A percentile compares a stretch with the other conserved stretches of the same genome.
phyloP scores from a whole-genome alignment of 2,329 filamentous ascomycete genomes.

The Thielaviopsis euricoi region DNA sequence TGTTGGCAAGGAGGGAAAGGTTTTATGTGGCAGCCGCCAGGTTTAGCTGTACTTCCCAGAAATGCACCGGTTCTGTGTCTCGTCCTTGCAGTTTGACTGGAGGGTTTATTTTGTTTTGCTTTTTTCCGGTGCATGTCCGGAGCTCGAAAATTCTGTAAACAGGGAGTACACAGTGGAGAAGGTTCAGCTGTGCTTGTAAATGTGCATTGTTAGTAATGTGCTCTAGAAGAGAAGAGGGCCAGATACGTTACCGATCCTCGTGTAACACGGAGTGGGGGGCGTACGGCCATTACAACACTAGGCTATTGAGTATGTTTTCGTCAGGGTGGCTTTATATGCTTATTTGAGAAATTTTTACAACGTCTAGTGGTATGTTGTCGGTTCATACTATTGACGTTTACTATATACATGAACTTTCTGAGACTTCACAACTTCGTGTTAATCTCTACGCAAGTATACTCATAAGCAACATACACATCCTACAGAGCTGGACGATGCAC shows the following conservation, averaged over 20 bases:
- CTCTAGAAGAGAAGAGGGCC: neutral
- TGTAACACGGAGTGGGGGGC: neutral
- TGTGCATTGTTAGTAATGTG: neutral
- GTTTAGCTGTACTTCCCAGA: neutral
- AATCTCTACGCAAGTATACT: no score
- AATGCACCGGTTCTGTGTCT: neutral
- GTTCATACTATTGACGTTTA: no score
- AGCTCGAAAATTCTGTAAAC: neutral
- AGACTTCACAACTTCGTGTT: no score
- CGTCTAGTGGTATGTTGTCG: no score
- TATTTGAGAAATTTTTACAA: no score
- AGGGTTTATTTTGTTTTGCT: neutral
- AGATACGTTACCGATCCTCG: neutral
- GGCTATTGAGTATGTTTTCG: neutral
- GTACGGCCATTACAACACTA: neutral
- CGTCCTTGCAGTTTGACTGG: neutral
- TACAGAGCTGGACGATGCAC: no score
- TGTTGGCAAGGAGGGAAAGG: no score
- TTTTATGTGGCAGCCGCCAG: neutral
- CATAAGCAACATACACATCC: no score
- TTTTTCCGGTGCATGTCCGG: neutral
- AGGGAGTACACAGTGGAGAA: neutral
- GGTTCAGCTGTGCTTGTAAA: neutral
- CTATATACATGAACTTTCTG: no score
- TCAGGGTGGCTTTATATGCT: neutral